A percentile compares a stretch with the other conserved stretches of the same genome.
Evolutionary conservation across 2,329 filamentous ascomycete species (phyloP).

Genomic region (Fusarium sp.): DNA sequence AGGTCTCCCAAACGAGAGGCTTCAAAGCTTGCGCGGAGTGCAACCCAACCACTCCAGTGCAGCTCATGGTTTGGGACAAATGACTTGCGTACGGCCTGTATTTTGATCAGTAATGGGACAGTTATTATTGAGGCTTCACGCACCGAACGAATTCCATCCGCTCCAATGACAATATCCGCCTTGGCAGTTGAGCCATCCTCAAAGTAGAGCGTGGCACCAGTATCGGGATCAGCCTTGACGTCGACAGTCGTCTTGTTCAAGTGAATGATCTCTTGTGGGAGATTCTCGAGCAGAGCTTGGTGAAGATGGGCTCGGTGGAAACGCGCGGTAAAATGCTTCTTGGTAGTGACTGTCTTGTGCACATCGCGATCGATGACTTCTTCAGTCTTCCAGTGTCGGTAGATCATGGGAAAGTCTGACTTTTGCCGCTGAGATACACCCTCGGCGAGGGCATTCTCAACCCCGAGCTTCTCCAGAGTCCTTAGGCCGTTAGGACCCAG

Average conservation of each 20-base stretch:
- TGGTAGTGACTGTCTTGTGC: constrained; percentile 55
- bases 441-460: constrained; percentile 57
- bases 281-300: constrained; percentile 58
- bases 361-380: constrained; percentile 34
- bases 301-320: constrained; percentile 64
- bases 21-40: constrained; percentile 59
- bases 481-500: constrained; percentile 66
- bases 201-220: constrained; percentile 54
- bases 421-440: constrained; percentile 55
- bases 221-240: constrained; percentile 46
- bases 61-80: constrained; percentile 56
- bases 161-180: constrained; percentile 63
- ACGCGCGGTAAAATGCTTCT: constrained; percentile 58
- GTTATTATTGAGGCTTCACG: neutral
- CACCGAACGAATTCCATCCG: constrained; percentile 65
- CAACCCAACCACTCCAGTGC: constrained; percentile 57
- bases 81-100: constrained; percentile 50
- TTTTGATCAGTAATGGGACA: neutral
- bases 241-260: constrained; percentile 56
- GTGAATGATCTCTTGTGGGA: constrained; percentile 56
- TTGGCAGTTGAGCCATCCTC: constrained; percentile 57
- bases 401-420: constrained; percentile 59
- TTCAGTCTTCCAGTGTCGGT: constrained; percentile 49
- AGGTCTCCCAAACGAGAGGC: constrained; percentile 54
- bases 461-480: constrained; percentile 62